A percentile compares a stretch with the other conserved stretches of the same genome.
Evolutionary conservation across 495 filamentous ascomycete genomes (phyloP).

Genomic region (Beverwykella pulmonaria): DNA sequence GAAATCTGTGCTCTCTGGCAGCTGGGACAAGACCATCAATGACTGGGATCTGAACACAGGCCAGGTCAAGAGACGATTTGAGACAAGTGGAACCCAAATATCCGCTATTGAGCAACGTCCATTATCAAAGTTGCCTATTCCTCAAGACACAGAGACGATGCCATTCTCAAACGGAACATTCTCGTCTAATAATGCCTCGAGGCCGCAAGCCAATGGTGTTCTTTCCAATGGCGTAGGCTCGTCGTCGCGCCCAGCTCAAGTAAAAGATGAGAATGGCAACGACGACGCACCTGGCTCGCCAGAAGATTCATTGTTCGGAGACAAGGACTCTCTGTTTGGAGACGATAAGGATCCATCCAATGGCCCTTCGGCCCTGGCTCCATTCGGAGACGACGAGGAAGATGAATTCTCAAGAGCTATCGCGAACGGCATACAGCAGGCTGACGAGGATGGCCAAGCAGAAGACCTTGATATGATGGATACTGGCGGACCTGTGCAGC

Average conservation of each 20-base stretch:
- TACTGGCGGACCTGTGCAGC: constrained; percentile 44
- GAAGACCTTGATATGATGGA: constrained; percentile 48
- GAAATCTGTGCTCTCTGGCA: constrained; percentile 83
- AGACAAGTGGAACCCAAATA: constrained; percentile 78
- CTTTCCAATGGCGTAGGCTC: constrained; percentile 50
- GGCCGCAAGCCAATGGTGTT: constrained; percentile 54
- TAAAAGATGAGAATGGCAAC: constrained; percentile 41
- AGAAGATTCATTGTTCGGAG: constrained; percentile 65
- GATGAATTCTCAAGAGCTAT: constrained; percentile 84
- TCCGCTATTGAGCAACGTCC: constrained; percentile 85
- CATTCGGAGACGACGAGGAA: constrained; percentile 68
- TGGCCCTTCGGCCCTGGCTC: constrained; percentile 31
- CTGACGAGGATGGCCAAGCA: constrained; percentile 55
- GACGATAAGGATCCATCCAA: constrained; percentile 61
- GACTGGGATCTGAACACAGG: constrained; percentile 97
- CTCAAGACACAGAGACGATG: constrained; percentile 66
- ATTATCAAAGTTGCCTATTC: constrained; percentile 71
- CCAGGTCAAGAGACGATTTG: constrained; percentile 70
- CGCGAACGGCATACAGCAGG: constrained; percentile 53
- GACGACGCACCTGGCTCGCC: constrained; percentile 62
- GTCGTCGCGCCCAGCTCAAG: constrained; percentile 9
- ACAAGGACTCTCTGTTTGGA: constrained; percentile 75
- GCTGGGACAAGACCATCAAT: constrained; percentile 91
- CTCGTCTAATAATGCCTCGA: constrained; percentile 60
- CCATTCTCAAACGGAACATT: constrained; percentile 66